Base-by-base conservation (phyloP, 163 green algal species). In the Prototheca stagnorum region DNA sequence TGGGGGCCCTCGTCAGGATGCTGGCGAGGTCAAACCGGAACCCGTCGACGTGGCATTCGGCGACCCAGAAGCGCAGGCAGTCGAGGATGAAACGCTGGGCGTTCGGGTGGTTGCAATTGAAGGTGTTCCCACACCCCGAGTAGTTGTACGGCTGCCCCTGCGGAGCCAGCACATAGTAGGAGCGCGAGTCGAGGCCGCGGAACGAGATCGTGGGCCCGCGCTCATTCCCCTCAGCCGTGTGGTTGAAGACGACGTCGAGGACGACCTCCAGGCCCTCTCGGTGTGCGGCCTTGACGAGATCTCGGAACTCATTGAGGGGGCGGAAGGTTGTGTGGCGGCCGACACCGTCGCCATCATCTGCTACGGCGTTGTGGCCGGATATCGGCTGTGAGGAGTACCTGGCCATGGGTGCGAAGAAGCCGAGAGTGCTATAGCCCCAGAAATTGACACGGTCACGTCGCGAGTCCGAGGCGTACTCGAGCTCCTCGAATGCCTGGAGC, bases 221-320 rank as follows among this genome's bases (percentile, higher is more conserved):
- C 39, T 93, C 71, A 66, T 93, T 93, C 51, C 85, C 85, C 68
- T 98, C 90, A 1, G 70, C 83, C 0, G 87, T 98, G 75, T 98
- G 90, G 62, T 98, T 98, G 79, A 95, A 98, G 35, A 97, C 90
- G 17, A 98, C 86, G 47, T 98, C 90, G 44, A 98, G 53, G 43
- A 98, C 87, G 33, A 95, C 80, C 67, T 87, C 86, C 19, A 98
- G 94, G 43, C 88, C 88, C 1, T 72, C 51, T 47, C 59, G 72
- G 65, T 97, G 90, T 27, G 70, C 75, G 62, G 86, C 75, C 49
- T 80, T 79, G 19, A 99, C 86, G 54, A 98, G 70, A 40, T 77
- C 67, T 66, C 93, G 93, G 66, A 94, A 88, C 72, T 98, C 90
- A 29, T 79, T 66, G 15, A 83, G 51, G 21, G 82, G 47, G 67